Evolutionary conservation across 2,329 filamentous ascomycete genomes (phyloP), one percentile per base, ranked within the genome.

Genomic region (Penicillium concentricum): DNA sequence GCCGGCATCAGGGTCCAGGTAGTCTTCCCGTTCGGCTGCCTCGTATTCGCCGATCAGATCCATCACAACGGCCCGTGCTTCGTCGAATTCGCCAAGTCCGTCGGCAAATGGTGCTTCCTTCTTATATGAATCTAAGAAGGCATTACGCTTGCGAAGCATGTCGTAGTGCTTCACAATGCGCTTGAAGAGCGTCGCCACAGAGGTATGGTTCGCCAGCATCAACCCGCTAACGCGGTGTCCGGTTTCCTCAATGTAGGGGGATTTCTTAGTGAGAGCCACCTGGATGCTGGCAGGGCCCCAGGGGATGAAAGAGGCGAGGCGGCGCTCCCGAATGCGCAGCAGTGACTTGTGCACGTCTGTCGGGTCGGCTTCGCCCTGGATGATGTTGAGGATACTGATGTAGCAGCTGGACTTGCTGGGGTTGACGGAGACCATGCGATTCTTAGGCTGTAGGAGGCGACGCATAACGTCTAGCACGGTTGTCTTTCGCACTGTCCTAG

Each of bases 261-360:
- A 97, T 70, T 95, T 91, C 79, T 96, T 96, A 2, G 94, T 97
- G 60, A 99, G 78, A 3, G 94, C 95, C 13, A 99, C 94, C 76
- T 99, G 94, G 63, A 99, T 99, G 70, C 91, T 96, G 28, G 94
- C 94, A 1, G 94, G 94, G 0, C 94, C 94, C 94, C 94, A 99
- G 10, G 95, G 94, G 61, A 99, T 99, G 71, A 99, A 99, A 0
- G 91, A 95, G 10, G 94, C 95, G 52, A 99, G 83, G 58, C 91
- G 87, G 48, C 94, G 88, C 80, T 99, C 94, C 48, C 94, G 88
- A 70, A 99, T 99, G 63, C 94, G 90, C 57, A 99, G 85, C 56
- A 99, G 81, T 63, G 93, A 97, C 84, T 99, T 99, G 81, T 99
- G 94, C 55, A 99, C 85, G 76, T 99, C 95, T 3, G 93, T 97